Base-by-base conservation (phyloP, 1,284 basidiomycete genomes). In the Cutaneotrichosporon cavernicola region DNA sequence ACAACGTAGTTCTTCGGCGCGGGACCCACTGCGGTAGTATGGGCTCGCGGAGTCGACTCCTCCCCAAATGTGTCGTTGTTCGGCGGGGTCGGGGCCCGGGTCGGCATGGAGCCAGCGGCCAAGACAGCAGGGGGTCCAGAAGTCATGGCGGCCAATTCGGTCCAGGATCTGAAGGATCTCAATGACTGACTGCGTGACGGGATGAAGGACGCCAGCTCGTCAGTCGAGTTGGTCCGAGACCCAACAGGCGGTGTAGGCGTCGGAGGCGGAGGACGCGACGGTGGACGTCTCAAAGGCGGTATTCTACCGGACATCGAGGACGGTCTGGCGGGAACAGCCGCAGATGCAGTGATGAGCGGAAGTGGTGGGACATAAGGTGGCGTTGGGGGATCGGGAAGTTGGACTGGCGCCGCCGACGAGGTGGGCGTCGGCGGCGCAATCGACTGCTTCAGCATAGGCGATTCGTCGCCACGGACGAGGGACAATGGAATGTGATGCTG, bases 241-340 rank as follows among this genome's bases (percentile, higher is more conserved):
- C 10, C 22, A 32, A 58, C 56, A 2, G 62, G 50, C 1, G 66
- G 66, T 6, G 63, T 62, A 0, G 66, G 63, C 1, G 63, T 62
- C 4, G 66, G 63, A 4, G 66, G 66, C 10, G 56, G 53, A 14
- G 66, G 66, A 10, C 58, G 50, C 36, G 66, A 58, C 1, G 66
- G 63, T 22, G 63, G 63, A 21, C 63, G 58, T 26, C 63, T 59
- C 10, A 38, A 61, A 10, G 66, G 66, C 5, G 63, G 63, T 16
- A 64, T 59, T 6, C 53, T 55, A 11, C 56, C 53, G 13, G 60
- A 61, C 4, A 52, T 52, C 2, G 64, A 56, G 2, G 36, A 22
- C 1, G 63, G 59, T 21, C 53, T 22, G 16, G 30, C 16, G 18
- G 51, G 50, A 7, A 55, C 36, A 14, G 50, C 50, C 21, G 38